phyloP scores from a whole-genome alignment of 148 eudicot species.

The Rhododendron kiyosumense region DNA sequence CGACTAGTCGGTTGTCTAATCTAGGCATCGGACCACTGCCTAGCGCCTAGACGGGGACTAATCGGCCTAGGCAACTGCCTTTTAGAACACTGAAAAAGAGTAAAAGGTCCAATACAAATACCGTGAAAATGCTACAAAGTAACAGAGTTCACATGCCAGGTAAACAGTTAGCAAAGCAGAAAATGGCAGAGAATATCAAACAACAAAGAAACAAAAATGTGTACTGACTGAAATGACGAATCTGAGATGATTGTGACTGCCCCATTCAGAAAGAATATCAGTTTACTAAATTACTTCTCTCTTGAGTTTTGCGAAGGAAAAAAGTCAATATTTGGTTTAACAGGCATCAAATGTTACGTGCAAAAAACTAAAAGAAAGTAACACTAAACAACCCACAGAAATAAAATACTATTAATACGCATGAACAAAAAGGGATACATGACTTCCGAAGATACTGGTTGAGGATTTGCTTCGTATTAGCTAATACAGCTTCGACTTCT shows the following conservation, averaged over 20 bases:
- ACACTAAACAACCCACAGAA: background rate
- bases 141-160: constrained; percentile 1
- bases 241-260: background rate
- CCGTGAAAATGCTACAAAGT: background rate
- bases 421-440: constrained; percentile 55
- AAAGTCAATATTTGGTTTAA: background rate
- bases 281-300: background rate
- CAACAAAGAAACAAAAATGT: background rate
- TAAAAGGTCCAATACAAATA: background rate
- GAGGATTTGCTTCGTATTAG: constrained; percentile 87
- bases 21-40: no score
- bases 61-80: no score
- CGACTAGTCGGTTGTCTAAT: no score
- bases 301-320: background rate
- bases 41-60: no score
- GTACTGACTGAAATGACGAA: background rate
- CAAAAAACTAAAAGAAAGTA: background rate
- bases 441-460: constrained; percentile 83
- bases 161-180: background rate
- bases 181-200: constrained; percentile 2
- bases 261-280: constrained; percentile 1
- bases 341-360: background rate
- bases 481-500: constrained; percentile 92
- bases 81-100: background rate
- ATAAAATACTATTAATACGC: background rate